phyloP scores from a whole-genome alignment of 495 filamentous ascomycete genomes.

The Cetradonia linearis region DNA sequence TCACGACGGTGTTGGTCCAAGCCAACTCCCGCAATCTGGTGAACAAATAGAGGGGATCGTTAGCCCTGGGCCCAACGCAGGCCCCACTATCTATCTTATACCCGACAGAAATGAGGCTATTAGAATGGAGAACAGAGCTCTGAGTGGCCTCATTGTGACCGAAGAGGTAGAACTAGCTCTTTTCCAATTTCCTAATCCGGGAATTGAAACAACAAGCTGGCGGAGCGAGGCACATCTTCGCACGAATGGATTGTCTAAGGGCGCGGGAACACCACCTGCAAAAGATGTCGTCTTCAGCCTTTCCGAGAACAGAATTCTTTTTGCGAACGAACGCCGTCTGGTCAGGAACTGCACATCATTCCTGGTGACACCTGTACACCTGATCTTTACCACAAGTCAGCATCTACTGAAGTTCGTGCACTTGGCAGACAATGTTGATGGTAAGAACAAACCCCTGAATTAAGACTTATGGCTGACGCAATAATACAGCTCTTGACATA shows the following conservation, averaged over 20 bases:
- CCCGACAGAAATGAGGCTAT: not conserved
- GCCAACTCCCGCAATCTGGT: not conserved
- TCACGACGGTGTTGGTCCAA: not conserved
- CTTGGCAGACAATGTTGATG: constrained; percentile 56
- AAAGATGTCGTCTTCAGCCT: constrained; percentile 47
- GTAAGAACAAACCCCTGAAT: constrained; percentile 12
- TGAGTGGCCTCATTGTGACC: not conserved
- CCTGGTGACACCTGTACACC: constrained; percentile 64
- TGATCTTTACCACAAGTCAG: constrained; percentile 83
- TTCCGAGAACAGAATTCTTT: constrained; percentile 64
- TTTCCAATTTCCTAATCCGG: not conserved
- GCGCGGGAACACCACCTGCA: not conserved
- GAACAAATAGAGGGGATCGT: not conserved
- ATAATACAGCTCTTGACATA: constrained; percentile 57
- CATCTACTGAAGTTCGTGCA: constrained; percentile 93
- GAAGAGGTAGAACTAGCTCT: not conserved
- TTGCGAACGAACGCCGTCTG: constrained; percentile 61
- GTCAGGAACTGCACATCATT: constrained; percentile 87
- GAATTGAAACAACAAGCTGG: constrained; percentile 1
- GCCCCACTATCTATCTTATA: not conserved
- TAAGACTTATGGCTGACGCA: not conserved
- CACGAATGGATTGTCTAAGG: not conserved
- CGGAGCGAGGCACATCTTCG: not conserved
- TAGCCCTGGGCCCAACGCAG: not conserved
- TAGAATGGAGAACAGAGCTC: not conserved